Evolutionary conservation across 805 yeast genomes (phyloP).

Genomic region (Candida ovalis): DNA sequence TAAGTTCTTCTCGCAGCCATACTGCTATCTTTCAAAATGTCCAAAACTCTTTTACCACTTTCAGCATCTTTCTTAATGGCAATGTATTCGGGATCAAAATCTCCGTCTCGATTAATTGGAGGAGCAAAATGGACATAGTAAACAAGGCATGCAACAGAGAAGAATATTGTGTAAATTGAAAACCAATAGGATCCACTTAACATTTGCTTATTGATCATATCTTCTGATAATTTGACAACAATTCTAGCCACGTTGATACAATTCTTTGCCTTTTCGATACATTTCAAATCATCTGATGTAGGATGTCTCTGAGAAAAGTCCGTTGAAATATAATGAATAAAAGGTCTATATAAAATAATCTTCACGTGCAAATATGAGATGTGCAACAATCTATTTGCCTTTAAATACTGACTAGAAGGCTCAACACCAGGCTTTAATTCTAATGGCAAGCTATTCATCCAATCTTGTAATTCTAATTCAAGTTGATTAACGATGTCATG

Average conservation of each 20-base stretch:
- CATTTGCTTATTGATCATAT: slow-evolving; percentile 68
- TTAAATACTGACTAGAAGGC: slow-evolving; percentile 61
- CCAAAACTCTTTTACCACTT: slow-evolving; percentile 70
- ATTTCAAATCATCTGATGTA: slow-evolving; percentile 47
- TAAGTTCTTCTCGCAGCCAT: slow-evolving; percentile 79
- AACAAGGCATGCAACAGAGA: slow-evolving; percentile 81
- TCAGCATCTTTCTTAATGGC: slow-evolving; percentile 73
- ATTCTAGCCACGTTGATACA: slow-evolving; percentile 82
- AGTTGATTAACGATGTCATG: slow-evolving; percentile 50
- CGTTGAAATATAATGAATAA: slow-evolving; percentile 76
- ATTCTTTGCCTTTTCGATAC: slow-evolving; percentile 70
- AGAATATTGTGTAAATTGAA: slow-evolving; percentile 82
- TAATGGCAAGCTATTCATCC: slow-evolving; percentile 68
- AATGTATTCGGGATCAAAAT: slow-evolving; percentile 48
- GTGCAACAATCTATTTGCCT: slow-evolving; percentile 73
- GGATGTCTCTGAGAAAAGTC: slow-evolving; percentile 31
- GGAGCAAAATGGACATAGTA: slow-evolving; percentile 64
- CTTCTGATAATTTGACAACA: slow-evolving; percentile 76
- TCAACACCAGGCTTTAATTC: slow-evolving; percentile 70
- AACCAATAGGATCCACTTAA: slow-evolving; percentile 89
- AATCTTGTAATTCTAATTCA: slow-evolving; percentile 63
- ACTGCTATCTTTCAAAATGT: slow-evolving; percentile 65
- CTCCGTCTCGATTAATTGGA: slow-evolving; percentile 31
- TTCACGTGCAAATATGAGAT: slow-evolving; percentile 72
- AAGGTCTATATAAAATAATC: slow-evolving; percentile 80